These are phyloP conservation scores for Fusarium sp. DNA, from an alignment of 2,329 filamentous ascomycete genomes.

Conservation along the genomic window DNA sequence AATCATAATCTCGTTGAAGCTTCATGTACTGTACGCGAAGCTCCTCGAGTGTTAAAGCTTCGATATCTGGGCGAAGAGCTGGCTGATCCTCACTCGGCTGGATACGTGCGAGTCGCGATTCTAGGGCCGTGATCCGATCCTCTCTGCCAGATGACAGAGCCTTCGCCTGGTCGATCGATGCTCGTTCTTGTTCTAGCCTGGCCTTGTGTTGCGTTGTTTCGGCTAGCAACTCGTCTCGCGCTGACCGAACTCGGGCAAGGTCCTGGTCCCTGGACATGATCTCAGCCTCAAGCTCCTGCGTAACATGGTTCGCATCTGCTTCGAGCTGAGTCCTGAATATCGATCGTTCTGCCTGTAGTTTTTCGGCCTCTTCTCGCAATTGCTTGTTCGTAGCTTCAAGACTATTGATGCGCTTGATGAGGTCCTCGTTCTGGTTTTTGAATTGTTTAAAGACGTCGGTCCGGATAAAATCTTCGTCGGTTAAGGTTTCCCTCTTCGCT, in stretches of 20 bases:
- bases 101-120: slow-evolving; percentile 83
- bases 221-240: slow-evolving; percentile 85
- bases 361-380: slow-evolving; percentile 85
- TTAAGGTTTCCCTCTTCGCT: slow-evolving; percentile 74
- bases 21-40: slow-evolving; percentile 78
- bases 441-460: slow-evolving; percentile 95
- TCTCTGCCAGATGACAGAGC: slow-evolving; percentile 84
- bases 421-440: slow-evolving; percentile 89
- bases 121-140: slow-evolving; percentile 81
- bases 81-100: slow-evolving; percentile 60
- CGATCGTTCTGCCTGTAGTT: slow-evolving; percentile 85
- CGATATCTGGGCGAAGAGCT: slow-evolving; percentile 56
- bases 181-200: slow-evolving; percentile 79
- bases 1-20: slow-evolving; percentile 81
- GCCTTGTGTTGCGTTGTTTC: slow-evolving; percentile 84
- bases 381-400: slow-evolving; percentile 89
- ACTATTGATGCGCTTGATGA: slow-evolving; percentile 91
- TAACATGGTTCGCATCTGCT: slow-evolving; percentile 77
- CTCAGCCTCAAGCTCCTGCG: slow-evolving; percentile 84
- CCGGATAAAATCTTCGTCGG: slow-evolving; percentile 92
- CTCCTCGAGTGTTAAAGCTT: slow-evolving; percentile 76
- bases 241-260: slow-evolving; percentile 83
- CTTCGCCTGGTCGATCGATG: slow-evolving; percentile 77
- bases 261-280: slow-evolving; percentile 85
- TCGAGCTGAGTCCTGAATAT: slow-evolving; percentile 84